Conservation (phyloP, 1,139 yeast genomes). For the Wickerhamomyces sp. region DNA sequence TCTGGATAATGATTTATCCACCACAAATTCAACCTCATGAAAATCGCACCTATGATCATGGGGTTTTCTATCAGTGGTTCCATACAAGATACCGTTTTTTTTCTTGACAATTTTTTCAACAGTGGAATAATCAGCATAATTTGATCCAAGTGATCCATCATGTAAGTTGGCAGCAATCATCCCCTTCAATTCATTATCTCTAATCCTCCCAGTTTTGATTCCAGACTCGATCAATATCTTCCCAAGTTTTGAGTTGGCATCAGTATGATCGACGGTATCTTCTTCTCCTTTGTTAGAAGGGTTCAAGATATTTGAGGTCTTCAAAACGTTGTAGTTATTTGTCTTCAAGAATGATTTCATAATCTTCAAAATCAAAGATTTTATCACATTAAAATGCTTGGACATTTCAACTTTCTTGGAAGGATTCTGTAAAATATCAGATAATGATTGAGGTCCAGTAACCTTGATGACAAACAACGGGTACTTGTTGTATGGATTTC, state of each 20-base stretch:
- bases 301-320: neutral
- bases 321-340: slow-evolving; percentile 21
- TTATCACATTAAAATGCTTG: slow-evolving; percentile 26
- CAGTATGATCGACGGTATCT: too few relatives aligned
- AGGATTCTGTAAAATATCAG: slow-evolving; percentile 41
- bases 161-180: slow-evolving; percentile 3
- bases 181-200: slow-evolving; percentile 15
- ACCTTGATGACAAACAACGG: slow-evolving; percentile 39
- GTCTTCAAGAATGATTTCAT: slow-evolving; percentile 28
- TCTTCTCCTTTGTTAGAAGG: neutral
- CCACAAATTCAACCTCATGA: neutral
- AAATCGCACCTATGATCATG: neutral
- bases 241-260: neutral
- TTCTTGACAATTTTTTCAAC: neutral
- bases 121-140: neutral
- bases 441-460: slow-evolving; percentile 26
- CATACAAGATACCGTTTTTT: neutral
- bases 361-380: slow-evolving; percentile 29
- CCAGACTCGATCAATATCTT: slow-evolving; percentile 10
- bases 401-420: slow-evolving; percentile 30
- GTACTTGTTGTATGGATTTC: slow-evolving; percentile 26
- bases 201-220: slow-evolving; percentile 14
- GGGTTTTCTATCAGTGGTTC: neutral
- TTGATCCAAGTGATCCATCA: neutral
- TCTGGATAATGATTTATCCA: slow-evolving; percentile 11